Base-by-base conservation (phyloP, 164 flowering plant genomes). In the Santalum album region DNA sequence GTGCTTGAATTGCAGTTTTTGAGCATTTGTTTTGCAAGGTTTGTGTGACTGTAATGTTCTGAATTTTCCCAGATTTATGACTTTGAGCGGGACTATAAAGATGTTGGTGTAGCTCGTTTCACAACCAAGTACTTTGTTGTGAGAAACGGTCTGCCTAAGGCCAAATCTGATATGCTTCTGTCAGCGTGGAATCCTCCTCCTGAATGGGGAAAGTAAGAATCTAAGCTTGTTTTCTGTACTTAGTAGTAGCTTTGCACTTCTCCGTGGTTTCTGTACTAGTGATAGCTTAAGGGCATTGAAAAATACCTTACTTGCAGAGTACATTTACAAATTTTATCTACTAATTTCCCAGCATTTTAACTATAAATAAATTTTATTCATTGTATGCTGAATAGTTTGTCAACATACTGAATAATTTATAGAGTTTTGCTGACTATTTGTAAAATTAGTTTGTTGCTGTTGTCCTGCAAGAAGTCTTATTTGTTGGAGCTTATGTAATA, bases 131-230 rank as follows among this genome's bases (percentile, higher is more conserved):
- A 65, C 57, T 78, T 83, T 72, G 97, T 90, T 65, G 87, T 90
- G 58, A 80, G 96, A 57, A 87, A 90, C 65, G 85, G 95, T 75
- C 75, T 87, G 61, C 86, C 87, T 14, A 84, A 90, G 75, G 95
- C 83, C 66, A 94, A 94, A 72, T 87, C 87, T 56, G 96, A 82
- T 61, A 84, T 80, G 83, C 80, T 94, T 65, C 69, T 94, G 50
- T 79, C 92, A 49, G 87, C 97, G 35, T 94, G 99, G 99, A 90
- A 81, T 81, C 95, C 99, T 82, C 99, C 96, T 38, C 58, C 77
- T 54, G 99, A 94, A 74, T 90, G 96, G 99, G 99, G 97, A 81
- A 94, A 85, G 99, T 94, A 82, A 22, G 96, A 19, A 49, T 36
- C 42, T 25, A 10, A 17, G 21, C 45, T 6, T 0, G 5, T 42